A percentile compares a stretch with the other conserved stretches of the same genome.
phyloP scores from a whole-genome alignment of 352 stramenopile genomes.

The Pythium aristosporum region DNA sequence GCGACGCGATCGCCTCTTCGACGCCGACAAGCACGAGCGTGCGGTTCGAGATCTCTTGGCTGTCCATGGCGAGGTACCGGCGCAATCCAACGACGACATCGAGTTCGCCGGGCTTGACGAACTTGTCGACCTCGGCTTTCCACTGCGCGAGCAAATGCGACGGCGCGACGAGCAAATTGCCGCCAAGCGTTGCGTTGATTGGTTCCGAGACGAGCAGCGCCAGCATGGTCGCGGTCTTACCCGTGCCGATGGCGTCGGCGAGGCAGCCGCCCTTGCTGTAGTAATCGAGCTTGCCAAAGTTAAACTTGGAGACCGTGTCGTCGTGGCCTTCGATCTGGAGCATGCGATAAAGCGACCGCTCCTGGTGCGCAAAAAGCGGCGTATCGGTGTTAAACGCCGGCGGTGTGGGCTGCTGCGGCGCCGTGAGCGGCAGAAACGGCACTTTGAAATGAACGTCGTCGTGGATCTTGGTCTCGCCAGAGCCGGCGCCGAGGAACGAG shows the following conservation, averaged over 20 bases:
- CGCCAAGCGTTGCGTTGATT: conserved; percentile 42
- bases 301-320: conserved; percentile 59
- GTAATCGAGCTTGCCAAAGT: conserved; percentile 76
- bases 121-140: conserved; percentile 79
- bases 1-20: conserved; percentile 67
- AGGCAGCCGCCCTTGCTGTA: conserved; percentile 70
- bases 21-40: conserved; percentile 82
- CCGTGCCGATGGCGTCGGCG: conserved; percentile 80
- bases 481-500: conserved; percentile 39
- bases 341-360: conserved; percentile 84
- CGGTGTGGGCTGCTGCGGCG: conserved; percentile 63
- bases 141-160: conserved; percentile 82
- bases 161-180: conserved; percentile 73
- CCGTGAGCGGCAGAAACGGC: conserved; percentile 76
- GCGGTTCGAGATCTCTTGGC: conserved; percentile 55
- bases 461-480: conserved; percentile 31
- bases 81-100: conserved; percentile 67
- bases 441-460: conserved; percentile 81
- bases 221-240: conserved; percentile 83
- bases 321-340: conserved; percentile 77
- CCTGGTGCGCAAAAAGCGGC: conserved; percentile 79
- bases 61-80: conserved; percentile 53
- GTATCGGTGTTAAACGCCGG: conserved; percentile 39
- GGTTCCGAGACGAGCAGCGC: conserved; percentile 68
- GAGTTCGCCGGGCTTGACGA: conserved; percentile 61